Percentiles rank a stretch among this genome's conserved stretches.
phyloP scores from a whole-genome alignment of 768 basidiomycete genomes.

The Guyanaporus albipodus region DNA sequence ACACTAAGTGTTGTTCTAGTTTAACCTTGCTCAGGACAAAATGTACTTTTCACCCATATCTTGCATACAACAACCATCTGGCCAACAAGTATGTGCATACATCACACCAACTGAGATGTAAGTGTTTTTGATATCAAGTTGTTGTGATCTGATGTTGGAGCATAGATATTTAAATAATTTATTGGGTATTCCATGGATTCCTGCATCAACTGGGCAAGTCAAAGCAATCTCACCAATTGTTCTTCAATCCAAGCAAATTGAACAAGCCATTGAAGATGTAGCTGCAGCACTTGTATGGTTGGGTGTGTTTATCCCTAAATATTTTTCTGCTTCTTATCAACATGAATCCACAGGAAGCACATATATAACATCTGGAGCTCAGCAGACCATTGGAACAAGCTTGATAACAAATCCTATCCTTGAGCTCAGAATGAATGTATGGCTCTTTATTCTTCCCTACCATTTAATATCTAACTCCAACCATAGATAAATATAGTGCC shows the following conservation, averaged over 20 bases:
- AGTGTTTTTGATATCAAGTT: not conserved
- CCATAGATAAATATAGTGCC: not conserved
- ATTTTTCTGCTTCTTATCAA: not conserved
- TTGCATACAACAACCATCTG: not conserved
- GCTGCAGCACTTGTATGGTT: constrained; percentile 7
- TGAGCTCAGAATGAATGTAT: not conserved
- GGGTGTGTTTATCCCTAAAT: not conserved
- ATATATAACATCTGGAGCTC: not conserved
- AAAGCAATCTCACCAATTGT: not conserved
- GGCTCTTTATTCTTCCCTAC: not conserved
- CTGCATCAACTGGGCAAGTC: not conserved
- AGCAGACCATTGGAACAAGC: not conserved
- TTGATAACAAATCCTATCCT: not conserved
- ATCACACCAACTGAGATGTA: not conserved
- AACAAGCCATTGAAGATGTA: constrained; percentile 1
- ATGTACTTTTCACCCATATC: not conserved
- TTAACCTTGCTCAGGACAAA: not conserved
- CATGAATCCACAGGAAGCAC: not conserved
- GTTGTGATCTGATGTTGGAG: not conserved
- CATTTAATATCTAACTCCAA: not conserved
- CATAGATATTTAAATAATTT: constrained; percentile 3
- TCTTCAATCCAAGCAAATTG: not conserved
- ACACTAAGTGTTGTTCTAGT: not conserved
- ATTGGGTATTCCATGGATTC: not conserved
- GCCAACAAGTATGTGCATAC: not conserved